Evolutionary conservation across 2,329 filamentous ascomycete genomes (phyloP).

Genomic region (Ploettnerulaceae sp.): DNA sequence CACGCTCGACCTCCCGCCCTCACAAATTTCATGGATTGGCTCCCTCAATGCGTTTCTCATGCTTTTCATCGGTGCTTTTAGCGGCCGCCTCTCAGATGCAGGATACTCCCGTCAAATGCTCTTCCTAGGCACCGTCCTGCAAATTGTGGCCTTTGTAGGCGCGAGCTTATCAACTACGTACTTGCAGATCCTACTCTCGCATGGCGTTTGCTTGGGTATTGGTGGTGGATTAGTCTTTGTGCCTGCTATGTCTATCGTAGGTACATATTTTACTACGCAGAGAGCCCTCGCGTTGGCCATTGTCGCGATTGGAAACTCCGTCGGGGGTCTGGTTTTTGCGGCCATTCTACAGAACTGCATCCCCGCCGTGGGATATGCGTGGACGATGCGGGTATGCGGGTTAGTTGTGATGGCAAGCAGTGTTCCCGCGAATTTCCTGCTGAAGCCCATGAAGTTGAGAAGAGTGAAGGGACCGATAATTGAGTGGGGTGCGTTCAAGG

Average conservation of each 20-base stretch:
- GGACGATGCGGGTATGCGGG: conserved; percentile 41
- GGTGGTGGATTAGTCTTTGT: conserved; percentile 41
- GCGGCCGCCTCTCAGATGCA: conserved; percentile 16
- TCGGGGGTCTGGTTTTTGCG: conserved; percentile 61
- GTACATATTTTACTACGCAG: conserved; percentile 40
- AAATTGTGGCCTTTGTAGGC: conserved; percentile 43
- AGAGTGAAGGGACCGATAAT: conserved; percentile 38
- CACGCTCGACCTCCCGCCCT: conserved; percentile 32
- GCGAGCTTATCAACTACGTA: conserved; percentile 36
- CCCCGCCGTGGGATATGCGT: conserved; percentile 38
- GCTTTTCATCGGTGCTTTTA: conserved; percentile 31
- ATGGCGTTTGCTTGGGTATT: conserved; percentile 43
- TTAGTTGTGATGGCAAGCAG: conserved; percentile 40
- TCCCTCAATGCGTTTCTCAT: conserved; percentile 41
- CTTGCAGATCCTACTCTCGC: conserved; percentile 43
- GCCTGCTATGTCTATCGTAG: conserved; percentile 52
- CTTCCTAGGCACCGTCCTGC: conserved; percentile 27
- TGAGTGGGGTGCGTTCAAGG: conserved; percentile 41
- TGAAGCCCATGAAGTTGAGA: conserved; percentile 37
- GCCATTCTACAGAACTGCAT: conserved; percentile 43
- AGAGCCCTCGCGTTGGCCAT: conserved; percentile 35
- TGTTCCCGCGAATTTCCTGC: conserved; percentile 34
- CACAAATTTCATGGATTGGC: conserved; percentile 42
- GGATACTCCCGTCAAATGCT: conserved; percentile 30
- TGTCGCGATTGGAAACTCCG: conserved; percentile 49